Percentiles rank a stretch among this genome's conserved stretches.
phyloP scores from a whole-genome alignment of 2,329 filamentous ascomycete species.

The Xylaria sp. region DNA sequence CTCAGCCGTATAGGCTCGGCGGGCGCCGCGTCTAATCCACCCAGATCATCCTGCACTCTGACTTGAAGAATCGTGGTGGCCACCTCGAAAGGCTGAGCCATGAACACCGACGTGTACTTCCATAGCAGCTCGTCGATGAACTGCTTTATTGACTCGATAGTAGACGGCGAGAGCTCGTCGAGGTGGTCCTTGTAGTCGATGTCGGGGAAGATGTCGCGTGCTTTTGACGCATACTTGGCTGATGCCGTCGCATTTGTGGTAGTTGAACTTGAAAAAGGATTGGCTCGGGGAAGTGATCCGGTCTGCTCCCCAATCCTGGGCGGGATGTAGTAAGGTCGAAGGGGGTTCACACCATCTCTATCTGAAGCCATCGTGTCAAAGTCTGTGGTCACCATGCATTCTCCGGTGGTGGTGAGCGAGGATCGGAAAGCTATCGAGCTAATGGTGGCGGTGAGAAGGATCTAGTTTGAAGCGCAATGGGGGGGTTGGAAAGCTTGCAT shows the following conservation, averaged over 20 bases:
- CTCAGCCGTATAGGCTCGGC: slow-evolving; percentile 48
- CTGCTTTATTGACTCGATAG: slow-evolving; percentile 78
- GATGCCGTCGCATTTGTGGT: slow-evolving; percentile 54
- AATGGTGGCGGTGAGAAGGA: slow-evolving; percentile 9
- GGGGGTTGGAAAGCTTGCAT: slow-evolving; percentile 30
- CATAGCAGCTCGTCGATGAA: slow-evolving; percentile 87
- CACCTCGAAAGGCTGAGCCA: slow-evolving; percentile 96
- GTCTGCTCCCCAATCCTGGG: slow-evolving; percentile 72
- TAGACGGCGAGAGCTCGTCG: slow-evolving; percentile 78
- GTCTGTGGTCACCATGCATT: slow-evolving; percentile 22
- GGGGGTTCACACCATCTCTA: slow-evolving; percentile 66
- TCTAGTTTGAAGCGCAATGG: slow-evolving; percentile 11
- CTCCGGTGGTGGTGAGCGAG: slow-evolving; percentile 15
- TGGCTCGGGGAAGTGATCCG: slow-evolving; percentile 53
- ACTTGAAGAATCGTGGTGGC: slow-evolving; percentile 93
- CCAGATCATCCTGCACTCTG: slow-evolving; percentile 65
- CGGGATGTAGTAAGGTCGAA: slow-evolving; percentile 71
- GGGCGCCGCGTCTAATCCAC: slow-evolving; percentile 48
- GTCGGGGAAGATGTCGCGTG: slow-evolving; percentile 87
- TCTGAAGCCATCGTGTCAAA: slow-evolving; percentile 46
- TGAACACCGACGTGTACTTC: slow-evolving; percentile 89
- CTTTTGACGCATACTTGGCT: slow-evolving; percentile 67
- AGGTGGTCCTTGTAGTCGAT: slow-evolving; percentile 93
- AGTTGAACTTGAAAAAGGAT: slow-evolving; percentile 58
- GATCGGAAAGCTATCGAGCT: background rate